Percentiles rank a stretch among this genome's conserved stretches.
phyloP scores from a whole-genome alignment of 306 rosid genomes.

The Quercus gilva region DNA sequence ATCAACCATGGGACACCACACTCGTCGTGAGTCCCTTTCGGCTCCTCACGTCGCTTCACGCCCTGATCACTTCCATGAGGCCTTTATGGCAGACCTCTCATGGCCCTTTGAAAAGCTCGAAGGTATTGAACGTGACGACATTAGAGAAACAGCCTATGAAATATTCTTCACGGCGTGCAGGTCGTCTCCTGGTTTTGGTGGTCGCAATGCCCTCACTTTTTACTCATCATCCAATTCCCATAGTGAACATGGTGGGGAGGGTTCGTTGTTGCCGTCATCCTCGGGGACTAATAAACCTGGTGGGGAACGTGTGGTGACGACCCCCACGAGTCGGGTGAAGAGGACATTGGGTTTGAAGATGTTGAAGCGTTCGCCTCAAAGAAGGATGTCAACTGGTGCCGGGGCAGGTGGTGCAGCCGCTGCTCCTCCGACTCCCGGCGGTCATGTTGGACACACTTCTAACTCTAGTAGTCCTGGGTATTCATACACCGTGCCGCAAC shows the following conservation, averaged over 20 bases:
- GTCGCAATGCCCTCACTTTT: conserved; percentile 57
- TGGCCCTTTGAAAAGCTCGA: conserved; percentile 60
- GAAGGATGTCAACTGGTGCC: conserved; percentile 63
- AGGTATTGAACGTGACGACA: conserved; percentile 49
- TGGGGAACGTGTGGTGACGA: conserved; percentile 46
- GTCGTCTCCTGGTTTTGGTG: conserved; percentile 79
- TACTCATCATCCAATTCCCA: not conserved
- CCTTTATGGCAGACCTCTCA: conserved; percentile 29
- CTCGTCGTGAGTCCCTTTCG: conserved; percentile 64
- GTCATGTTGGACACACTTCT: not conserved
- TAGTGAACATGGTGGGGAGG: conserved; percentile 17
- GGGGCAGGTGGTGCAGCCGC: conserved; percentile 30
- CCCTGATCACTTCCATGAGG: conserved; percentile 30
- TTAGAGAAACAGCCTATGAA: conserved; percentile 83
- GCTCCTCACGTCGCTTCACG: conserved; percentile 35
- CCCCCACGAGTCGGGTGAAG: conserved; percentile 78
- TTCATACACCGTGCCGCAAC: conserved; percentile 29
- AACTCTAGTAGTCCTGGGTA: conserved; percentile 34
- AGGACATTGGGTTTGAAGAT: conserved; percentile 77
- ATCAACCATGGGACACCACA: conserved; percentile 68
- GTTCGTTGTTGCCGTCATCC: not conserved
- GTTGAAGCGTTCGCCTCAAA: conserved; percentile 80
- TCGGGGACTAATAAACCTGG: conserved; percentile 19
- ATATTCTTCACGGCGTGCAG: conserved; percentile 85
- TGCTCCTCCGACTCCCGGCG: conserved; percentile 44